Base-by-base conservation (phyloP, 257 asterid genomes). In the Euphrasia confusa region DNA sequence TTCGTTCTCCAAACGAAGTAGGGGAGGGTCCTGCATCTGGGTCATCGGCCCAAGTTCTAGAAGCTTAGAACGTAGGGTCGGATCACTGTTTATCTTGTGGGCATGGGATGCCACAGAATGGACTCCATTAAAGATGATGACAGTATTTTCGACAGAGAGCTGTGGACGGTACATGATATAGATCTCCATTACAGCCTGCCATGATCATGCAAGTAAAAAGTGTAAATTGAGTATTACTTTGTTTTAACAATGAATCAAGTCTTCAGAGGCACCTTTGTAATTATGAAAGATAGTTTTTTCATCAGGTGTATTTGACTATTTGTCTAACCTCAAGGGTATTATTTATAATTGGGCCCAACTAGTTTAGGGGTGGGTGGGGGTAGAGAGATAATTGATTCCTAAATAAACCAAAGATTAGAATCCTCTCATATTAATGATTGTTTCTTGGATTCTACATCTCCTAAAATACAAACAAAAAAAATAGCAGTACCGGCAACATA, bases 21-120 rank as follows among this genome's bases (percentile, higher is more conserved):
- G 84, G 15, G 97, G 99, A n/a, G 99, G 99, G 77, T 93, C 99
- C 74, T 93, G 99, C 99, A 93, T 82, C 74, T 93, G 97, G 27
- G 91, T 81, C 74, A 93, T 70, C 59, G 97, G 69, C 32, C 92
- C 89, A 15, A 93, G 80, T 71, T 83, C 96, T 68, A 74, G 97
- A 18, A 89, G 87, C 81, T 78, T 89, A 49, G 80, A 68, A 55
- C 95, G 92, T 50, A 93, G 60, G 48, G 84, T 53, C 8, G 70
- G 32, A 53, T 89, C 84, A 10, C 78, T 79, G 52, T 93, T 89
- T 74, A 82, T 85, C 79, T 79, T 80, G 82, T 89, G 99, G 65
- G 95, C 90, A 56, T 93, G 92, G 49, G 72, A 62, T 28, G 99
- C 97, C 71, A 86, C 94, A 14, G 77, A 77, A 66, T 85, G 97